Percentiles rank a stretch among this genome's conserved stretches.
These are phyloP conservation scores for Crithidia thermophila DNA, from an alignment of 208 protist species.

Conservation along the genomic window DNA sequence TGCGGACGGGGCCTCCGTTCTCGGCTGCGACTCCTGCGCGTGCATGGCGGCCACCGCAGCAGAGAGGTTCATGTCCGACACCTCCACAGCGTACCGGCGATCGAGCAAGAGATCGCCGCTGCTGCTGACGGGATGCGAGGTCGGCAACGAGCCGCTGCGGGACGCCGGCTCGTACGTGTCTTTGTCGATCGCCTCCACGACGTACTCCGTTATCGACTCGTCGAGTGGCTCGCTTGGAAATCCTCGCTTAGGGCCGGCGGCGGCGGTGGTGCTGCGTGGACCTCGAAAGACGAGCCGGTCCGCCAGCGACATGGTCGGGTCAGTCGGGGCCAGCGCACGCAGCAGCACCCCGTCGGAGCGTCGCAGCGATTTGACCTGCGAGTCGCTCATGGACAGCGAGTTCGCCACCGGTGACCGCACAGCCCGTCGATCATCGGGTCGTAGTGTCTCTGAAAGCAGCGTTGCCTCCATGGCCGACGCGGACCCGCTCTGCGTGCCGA, in stretches of 20 bases:
- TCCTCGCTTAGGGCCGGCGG: neutral
- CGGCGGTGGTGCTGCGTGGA: neutral
- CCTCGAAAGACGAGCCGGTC: neutral
- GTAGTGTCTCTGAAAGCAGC: no score
- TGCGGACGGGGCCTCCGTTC: no score
- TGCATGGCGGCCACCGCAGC: neutral
- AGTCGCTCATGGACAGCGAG: neutral
- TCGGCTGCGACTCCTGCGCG: neutral
- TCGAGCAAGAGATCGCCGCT: no score
- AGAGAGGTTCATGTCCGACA: constrained; percentile 1
- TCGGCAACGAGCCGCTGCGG: neutral
- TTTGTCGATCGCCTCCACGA: no score
- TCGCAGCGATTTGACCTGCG: neutral
- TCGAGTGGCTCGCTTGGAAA: no score
- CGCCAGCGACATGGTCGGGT: neutral
- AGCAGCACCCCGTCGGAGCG: neutral
- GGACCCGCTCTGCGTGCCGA: no score
- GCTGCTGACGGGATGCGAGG: no score
- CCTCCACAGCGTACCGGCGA: neutral
- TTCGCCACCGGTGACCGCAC: neutral
- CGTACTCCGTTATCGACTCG: no score
- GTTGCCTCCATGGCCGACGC: no score
- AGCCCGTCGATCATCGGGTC: no score
- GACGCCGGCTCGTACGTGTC: no score
- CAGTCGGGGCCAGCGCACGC: neutral